phyloP scores from a whole-genome alignment of 768 basidiomycete species.

The Solioccasus polychromus region DNA sequence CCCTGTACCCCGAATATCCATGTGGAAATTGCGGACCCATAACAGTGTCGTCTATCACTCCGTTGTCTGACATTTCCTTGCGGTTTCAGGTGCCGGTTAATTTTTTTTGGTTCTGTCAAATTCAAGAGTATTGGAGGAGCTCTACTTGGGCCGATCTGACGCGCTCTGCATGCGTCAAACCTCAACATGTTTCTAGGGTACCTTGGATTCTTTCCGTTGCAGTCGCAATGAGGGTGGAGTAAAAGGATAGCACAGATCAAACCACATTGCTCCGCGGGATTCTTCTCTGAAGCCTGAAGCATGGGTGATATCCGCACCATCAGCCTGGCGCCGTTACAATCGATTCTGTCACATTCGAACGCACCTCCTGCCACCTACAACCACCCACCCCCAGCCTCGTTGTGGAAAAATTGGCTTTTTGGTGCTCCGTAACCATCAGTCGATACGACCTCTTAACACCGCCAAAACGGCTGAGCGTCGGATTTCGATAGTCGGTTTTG shows the following conservation, averaged over 20 bases:
- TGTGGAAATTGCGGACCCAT: constrained; percentile 2
- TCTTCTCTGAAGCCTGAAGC: background rate
- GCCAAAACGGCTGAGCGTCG: constrained; percentile 13
- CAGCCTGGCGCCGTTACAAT: constrained; percentile 1
- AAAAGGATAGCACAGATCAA: background rate
- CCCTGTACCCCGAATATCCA: constrained; percentile 16
- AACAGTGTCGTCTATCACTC: constrained; percentile 1
- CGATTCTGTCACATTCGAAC: constrained; percentile 1
- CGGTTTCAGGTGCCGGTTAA: constrained; percentile 1
- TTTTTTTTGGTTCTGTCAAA: background rate
- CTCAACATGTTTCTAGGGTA: background rate
- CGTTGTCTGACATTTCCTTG: constrained; percentile 2
- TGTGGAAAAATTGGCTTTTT: background rate
- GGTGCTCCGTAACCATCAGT: constrained; percentile 3
- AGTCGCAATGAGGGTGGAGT: background rate
- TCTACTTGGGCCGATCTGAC: constrained; percentile 4
- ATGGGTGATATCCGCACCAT: background rate
- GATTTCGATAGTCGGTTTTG: too few relatives aligned
- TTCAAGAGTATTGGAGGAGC: background rate
- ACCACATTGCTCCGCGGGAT: background rate
- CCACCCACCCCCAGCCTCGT: too few relatives aligned
- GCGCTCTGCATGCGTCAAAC: constrained; percentile 3
- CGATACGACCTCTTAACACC: constrained; percentile 11
- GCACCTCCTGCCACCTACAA: background rate
- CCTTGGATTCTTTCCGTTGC: background rate